These are phyloP conservation scores for Aspergillus brunneoviolaceus DNA, from an alignment of 2,329 filamentous ascomycete species.

Conservation along the genomic window DNA sequence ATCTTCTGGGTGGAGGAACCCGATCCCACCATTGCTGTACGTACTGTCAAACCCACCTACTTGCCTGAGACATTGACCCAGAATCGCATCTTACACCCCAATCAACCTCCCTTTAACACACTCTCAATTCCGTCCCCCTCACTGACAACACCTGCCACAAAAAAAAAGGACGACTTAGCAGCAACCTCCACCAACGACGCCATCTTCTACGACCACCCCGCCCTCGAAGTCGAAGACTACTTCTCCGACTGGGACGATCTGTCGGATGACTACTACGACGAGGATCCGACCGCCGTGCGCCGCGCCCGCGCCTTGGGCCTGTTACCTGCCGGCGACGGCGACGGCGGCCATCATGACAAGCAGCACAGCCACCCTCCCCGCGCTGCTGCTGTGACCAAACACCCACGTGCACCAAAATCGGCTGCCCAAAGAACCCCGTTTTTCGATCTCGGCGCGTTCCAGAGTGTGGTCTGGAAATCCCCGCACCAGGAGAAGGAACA, in stretches of 20 bases:
- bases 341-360: background rate
- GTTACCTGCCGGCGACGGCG: background rate
- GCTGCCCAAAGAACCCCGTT: constrained; percentile 8
- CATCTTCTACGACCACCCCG: constrained; percentile 40
- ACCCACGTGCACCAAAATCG: background rate
- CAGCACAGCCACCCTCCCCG: background rate
- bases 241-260: constrained; percentile 49
- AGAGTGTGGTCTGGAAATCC: constrained; percentile 42
- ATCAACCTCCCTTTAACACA: background rate
- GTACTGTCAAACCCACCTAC: constrained; percentile 8
- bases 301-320: constrained; percentile 20
- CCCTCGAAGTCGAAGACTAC: constrained; percentile 40
- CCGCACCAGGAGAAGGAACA: constrained; percentile 9
- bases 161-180: constrained; percentile 44
- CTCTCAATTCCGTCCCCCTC: background rate
- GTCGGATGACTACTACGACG: constrained; percentile 47
- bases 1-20: constrained; percentile 37
- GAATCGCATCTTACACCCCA: background rate
- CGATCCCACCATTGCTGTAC: constrained; percentile 36
- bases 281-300: constrained; percentile 38
- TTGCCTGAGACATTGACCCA: background rate
- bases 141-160: constrained; percentile 8
- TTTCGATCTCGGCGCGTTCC: constrained; percentile 32
- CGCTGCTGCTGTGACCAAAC: constrained; percentile 12
- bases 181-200: constrained; percentile 42